Evolutionary conservation across 2,329 filamentous ascomycete genomes (phyloP).

Genomic region (Claviceps sp.): DNA sequence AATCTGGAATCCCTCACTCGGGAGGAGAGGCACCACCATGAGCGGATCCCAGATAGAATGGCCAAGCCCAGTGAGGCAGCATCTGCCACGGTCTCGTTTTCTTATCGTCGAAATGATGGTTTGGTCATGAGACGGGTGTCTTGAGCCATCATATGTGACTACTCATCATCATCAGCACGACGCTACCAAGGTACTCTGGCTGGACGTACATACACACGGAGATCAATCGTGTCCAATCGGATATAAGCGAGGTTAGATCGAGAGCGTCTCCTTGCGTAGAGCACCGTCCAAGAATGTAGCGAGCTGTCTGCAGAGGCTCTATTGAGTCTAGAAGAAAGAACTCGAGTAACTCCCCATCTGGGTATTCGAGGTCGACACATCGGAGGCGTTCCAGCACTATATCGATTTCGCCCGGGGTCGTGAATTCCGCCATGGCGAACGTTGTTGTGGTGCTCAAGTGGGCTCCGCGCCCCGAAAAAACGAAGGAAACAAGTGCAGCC

Average conservation of each 20-base stretch:
- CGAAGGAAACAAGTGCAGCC: too few relatives aligned
- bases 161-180: not conserved
- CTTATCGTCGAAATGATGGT: not conserved
- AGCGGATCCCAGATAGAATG: constrained; percentile 4
- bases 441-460: too few relatives aligned
- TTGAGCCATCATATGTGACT: not conserved
- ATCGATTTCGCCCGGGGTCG: not conserved
- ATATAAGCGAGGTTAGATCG: not conserved
- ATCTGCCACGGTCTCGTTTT: constrained; percentile 1
- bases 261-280: not conserved
- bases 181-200: not conserved
- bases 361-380: not conserved
- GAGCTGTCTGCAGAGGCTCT: constrained; percentile 4
- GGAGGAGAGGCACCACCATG: not conserved
- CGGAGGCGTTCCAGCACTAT: not conserved
- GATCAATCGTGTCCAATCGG: constrained; percentile 4
- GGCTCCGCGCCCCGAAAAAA: too few relatives aligned
- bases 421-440: too few relatives aligned
- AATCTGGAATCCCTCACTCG: not conserved
- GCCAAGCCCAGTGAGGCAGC: constrained; percentile 2
- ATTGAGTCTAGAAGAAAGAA: constrained; percentile 3
- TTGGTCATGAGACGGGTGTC: not conserved
- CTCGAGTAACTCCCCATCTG: constrained; percentile 5
- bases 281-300: constrained; percentile 6
- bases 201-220: constrained; percentile 1